These are phyloP conservation scores for Cutaneotrichosporon cutaneum DNA, from an alignment of 1,284 basidiomycete species.

Conservation along the genomic window DNA sequence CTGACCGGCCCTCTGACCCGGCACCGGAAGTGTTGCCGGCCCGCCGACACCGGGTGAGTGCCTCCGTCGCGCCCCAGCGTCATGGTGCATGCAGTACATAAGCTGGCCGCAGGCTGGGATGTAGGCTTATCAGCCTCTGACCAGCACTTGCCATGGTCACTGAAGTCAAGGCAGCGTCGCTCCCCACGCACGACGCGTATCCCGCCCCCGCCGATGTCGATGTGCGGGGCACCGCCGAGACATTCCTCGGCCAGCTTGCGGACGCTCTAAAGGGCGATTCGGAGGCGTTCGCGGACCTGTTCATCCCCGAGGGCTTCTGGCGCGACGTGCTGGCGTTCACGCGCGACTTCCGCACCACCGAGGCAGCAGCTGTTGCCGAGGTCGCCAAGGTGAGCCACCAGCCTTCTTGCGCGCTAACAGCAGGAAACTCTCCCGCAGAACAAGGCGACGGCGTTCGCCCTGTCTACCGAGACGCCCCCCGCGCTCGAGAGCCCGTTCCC, in stretches of 20 bases:
- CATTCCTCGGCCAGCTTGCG: slow-evolving; percentile 8
- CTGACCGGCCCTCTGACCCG: no score
- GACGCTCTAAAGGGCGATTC: slow-evolving; percentile 6
- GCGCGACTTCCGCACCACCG: slow-evolving; percentile 38
- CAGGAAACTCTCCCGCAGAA: slow-evolving; percentile 52
- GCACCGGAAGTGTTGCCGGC: no score
- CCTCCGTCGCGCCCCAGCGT: no score
- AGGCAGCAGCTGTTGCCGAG: slow-evolving; percentile 30
- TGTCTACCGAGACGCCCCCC: slow-evolving; percentile 52
- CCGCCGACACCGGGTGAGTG: no score
- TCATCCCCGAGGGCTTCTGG: slow-evolving; percentile 19
- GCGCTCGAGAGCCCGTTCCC: slow-evolving; percentile 56
- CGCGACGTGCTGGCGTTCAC: slow-evolving; percentile 35
- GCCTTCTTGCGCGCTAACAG: not conserved
- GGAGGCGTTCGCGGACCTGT: slow-evolving; percentile 3
- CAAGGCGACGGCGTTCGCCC: slow-evolving; percentile 53
- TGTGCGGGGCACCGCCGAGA: slow-evolving; percentile 5
- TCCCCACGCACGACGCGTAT: slow-evolving; percentile 12
- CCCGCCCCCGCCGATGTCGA: slow-evolving; percentile 7
- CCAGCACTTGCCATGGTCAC: slow-evolving; percentile 12
- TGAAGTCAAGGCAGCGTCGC: slow-evolving; percentile 1
- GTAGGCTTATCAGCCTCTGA: not conserved
- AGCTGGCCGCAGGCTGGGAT: not conserved
- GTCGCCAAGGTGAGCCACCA: slow-evolving; percentile 31
- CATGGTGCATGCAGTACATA: not conserved